A percentile compares a stretch with the other conserved stretches of the same genome.
phyloP scores from a whole-genome alignment of 2,329 filamentous ascomycete genomes.

The Cordyceps sp. region DNA sequence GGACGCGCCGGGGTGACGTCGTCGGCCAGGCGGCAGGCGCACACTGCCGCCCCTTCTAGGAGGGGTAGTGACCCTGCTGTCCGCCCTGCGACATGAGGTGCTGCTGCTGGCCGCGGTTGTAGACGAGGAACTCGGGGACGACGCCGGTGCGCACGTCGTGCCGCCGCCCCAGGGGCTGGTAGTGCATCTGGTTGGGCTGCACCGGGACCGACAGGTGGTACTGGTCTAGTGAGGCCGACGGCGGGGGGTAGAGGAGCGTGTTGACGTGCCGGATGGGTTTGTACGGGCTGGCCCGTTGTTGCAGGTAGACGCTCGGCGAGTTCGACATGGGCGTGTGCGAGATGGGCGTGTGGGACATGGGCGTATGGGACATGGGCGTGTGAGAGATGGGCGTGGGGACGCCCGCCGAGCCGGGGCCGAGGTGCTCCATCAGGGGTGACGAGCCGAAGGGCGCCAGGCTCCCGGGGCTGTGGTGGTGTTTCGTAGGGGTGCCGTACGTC shows the following conservation, averaged over 20 bases:
- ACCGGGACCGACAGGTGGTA: conserved; percentile 43
- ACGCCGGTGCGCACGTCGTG: conserved; percentile 53
- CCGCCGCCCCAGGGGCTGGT: conserved; percentile 58
- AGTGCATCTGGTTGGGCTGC: conserved; percentile 62
- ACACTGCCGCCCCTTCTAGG: conserved; percentile 14
- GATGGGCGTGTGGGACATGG: conserved; percentile 69
- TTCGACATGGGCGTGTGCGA: conserved; percentile 55
- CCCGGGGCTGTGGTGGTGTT: conserved; percentile 34
- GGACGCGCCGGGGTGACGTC: too few species aligned
- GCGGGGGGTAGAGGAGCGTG: conserved; percentile 77
- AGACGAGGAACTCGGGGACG: conserved; percentile 43
- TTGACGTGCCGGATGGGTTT: conserved; percentile 79
- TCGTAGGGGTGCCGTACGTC: conserved; percentile 33
- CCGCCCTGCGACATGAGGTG: conserved; percentile 9
- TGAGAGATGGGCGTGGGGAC: conserved; percentile 52
- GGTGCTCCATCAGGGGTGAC: conserved; percentile 51
- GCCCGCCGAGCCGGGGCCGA: conserved; percentile 27
- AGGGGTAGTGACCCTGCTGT: conserved; percentile 17
- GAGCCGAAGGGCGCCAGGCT: conserved; percentile 34
- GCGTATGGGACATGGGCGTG: conserved; percentile 66
- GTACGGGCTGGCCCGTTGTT: conserved; percentile 82
- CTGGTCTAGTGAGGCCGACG: conserved; percentile 61
- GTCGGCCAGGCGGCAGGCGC: conserved; percentile 3
- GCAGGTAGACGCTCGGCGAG: conserved; percentile 76
- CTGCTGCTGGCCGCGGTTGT: conserved; percentile 16